Evolutionary conservation across 768 basidiomycete species (phyloP).

Genomic region (Mycena rebaudengoi): DNA sequence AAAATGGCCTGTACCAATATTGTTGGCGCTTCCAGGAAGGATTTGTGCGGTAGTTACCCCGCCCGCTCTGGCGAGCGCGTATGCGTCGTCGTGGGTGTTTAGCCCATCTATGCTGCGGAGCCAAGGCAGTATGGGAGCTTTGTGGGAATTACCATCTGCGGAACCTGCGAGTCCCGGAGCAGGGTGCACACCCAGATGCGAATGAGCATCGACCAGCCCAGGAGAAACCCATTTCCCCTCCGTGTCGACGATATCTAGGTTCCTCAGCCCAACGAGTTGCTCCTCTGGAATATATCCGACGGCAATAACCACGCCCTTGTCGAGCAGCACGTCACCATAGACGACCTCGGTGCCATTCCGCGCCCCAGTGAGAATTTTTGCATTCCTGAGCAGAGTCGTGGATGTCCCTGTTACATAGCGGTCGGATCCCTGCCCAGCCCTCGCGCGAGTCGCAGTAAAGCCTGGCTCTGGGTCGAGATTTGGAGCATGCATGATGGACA

Average conservation of each 20-base stretch:
- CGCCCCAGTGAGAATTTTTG: constrained; percentile 69
- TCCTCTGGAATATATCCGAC: constrained; percentile 46
- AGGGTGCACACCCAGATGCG: constrained; percentile 44
- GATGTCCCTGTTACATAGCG: constrained; percentile 56
- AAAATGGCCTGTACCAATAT: constrained; percentile 56
- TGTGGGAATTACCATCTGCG: constrained; percentile 72
- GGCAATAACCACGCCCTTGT: constrained; percentile 52
- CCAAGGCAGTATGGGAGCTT: constrained; percentile 65
- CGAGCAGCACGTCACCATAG: constrained; percentile 57
- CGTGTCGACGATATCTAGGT: constrained; percentile 25
- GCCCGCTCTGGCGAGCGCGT: constrained; percentile 65
- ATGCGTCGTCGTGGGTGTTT: constrained; percentile 76
- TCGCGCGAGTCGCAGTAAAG: constrained; percentile 46
- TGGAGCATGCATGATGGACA: not conserved
- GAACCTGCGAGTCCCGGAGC: too few relatives aligned
- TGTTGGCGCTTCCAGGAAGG: constrained; percentile 72
- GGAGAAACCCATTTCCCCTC: constrained; percentile 70
- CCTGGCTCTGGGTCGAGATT: constrained; percentile 16
- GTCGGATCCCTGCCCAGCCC: constrained; percentile 47
- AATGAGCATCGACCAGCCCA: constrained; percentile 57
- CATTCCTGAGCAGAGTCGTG: constrained; percentile 61
- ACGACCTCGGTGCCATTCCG: constrained; percentile 57
- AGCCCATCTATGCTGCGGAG: constrained; percentile 75
- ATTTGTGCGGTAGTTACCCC: constrained; percentile 79
- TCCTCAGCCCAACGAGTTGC: constrained; percentile 14